phyloP scores from a whole-genome alignment of 345 rosid genomes.

The Angophora floribunda region DNA sequence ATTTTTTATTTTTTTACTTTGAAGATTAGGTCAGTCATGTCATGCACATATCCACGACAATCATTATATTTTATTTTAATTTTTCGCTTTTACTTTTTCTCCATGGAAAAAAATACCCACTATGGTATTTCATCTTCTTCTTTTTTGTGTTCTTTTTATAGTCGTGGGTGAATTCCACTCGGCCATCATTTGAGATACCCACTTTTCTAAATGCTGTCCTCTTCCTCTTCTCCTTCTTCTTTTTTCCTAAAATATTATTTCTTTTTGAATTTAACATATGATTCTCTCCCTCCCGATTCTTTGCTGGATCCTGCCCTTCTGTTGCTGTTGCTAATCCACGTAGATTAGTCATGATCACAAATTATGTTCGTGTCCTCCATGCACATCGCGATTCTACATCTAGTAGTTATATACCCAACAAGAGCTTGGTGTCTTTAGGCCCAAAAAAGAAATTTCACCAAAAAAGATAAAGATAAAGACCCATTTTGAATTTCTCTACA shows the following conservation, averaged over 20 bases:
- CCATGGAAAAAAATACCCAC: neutral
- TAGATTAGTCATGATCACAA: neutral
- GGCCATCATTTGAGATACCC: neutral
- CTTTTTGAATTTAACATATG: neutral
- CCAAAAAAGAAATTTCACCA: neutral
- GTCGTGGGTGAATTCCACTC: neutral
- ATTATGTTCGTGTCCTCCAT: neutral
- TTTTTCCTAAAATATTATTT: neutral
- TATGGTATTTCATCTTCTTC: neutral
- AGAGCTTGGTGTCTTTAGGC: neutral
- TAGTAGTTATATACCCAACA: neutral
- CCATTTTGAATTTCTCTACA: neutral
- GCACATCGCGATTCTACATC: neutral
- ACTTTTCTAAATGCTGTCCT: neutral
- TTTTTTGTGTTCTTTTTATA: neutral
- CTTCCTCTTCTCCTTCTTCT: neutral
- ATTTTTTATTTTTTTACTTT: neutral
- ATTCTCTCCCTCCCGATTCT: neutral
- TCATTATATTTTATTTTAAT: neutral
- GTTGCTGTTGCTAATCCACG: neutral
- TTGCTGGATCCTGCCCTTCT: neutral
- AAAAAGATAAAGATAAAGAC: neutral
- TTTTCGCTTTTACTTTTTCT: neutral
- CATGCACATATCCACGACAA: neutral
- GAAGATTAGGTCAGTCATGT: neutral